Conservation (phyloP, 2,329 filamentous ascomycete species). For the Aspergillus vadensis region DNA sequence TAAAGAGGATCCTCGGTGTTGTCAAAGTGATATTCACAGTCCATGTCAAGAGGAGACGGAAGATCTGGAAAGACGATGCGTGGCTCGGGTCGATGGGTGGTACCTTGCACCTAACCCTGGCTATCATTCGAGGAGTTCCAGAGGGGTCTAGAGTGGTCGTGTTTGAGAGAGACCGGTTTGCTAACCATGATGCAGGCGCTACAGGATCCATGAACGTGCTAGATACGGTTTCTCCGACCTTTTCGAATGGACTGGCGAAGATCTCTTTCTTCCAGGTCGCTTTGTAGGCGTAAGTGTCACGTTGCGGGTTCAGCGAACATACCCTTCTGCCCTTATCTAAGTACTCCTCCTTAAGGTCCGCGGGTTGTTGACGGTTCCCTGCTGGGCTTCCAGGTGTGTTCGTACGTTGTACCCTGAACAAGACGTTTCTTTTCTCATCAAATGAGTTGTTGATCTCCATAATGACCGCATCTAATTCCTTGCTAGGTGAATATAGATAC, state of each 20-base stretch:
- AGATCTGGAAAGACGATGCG: background rate
- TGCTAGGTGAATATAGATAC: conserved; percentile 15
- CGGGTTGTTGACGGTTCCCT: background rate
- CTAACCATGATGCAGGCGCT: background rate
- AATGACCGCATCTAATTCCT: conserved; percentile 19
- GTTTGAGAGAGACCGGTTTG: conserved; percentile 8
- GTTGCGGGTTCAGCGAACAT: background rate
- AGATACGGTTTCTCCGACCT: conserved; percentile 6
- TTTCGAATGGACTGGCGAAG: conserved; percentile 15
- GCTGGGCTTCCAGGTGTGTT: background rate
- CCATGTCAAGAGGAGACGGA: background rate
- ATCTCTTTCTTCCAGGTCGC: conserved; percentile 12
- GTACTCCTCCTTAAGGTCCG: background rate
- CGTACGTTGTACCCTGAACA: conserved; percentile 2
- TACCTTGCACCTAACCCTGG: background rate
- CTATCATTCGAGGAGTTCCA: conserved; percentile 8
- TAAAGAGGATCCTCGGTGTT: conserved; percentile 1
- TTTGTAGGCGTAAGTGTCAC: conserved; percentile 1
- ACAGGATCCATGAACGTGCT: conserved; percentile 11
- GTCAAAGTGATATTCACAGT: conserved; percentile 6
- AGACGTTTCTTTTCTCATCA: conserved; percentile 13
- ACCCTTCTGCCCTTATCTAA: background rate
- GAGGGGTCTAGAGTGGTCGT: conserved; percentile 2
- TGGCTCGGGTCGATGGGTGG: conserved; percentile 9
- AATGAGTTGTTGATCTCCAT: conserved; percentile 21